Evolutionary conservation across 2,329 filamentous ascomycete genomes (phyloP), one percentile per base, ranked within the genome.

Genomic region (Mycosphaerella arachidis): DNA sequence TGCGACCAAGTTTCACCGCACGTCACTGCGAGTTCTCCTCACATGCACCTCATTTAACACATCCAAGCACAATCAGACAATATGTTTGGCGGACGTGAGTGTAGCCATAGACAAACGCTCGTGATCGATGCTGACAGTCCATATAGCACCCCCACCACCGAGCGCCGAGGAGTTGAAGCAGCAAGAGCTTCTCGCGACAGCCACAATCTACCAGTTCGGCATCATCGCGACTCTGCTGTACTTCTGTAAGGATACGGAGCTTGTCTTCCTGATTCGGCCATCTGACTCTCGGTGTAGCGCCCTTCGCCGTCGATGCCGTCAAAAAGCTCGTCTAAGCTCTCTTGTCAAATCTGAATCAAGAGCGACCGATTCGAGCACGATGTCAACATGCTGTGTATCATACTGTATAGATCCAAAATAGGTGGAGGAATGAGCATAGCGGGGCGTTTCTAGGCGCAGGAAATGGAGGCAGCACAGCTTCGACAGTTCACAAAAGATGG

Each of bases 141-240:
- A 24, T 30, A 67, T 71, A 88, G 85, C 85, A 79, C 85, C 89
- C 77, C 87, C 88, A 73, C 86, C 86, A 74, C 82, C 86, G 70
- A 85, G 85, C 60, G 79, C 84, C 60, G 86, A 87, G 75, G 88
- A 92, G 82, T 82, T 92, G 73, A 82, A 82, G 72, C 63, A 69
- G 55, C 82, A 86, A 74, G 89, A 92, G 80, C 79, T 80, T 61
- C 83, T 88, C 73, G 89, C 90, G 54, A 79, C 78, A 70, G 80
- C 82, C 67, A 88, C 86, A 54, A 79, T 93, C 67, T 86, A 89
- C 78, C 82, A 81, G 69, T 88, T 88, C 63, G 72, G 87, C 57
- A 82, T 84, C 43, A 85, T 85, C 16, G 86, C 86, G 64, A 79
- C 87, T 43, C 75, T 89, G 53, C 82, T 94, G 53, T 93, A 93